Conservation (phyloP, 2,329 filamentous ascomycete species). For the Cladorrhinum sp. region DNA sequence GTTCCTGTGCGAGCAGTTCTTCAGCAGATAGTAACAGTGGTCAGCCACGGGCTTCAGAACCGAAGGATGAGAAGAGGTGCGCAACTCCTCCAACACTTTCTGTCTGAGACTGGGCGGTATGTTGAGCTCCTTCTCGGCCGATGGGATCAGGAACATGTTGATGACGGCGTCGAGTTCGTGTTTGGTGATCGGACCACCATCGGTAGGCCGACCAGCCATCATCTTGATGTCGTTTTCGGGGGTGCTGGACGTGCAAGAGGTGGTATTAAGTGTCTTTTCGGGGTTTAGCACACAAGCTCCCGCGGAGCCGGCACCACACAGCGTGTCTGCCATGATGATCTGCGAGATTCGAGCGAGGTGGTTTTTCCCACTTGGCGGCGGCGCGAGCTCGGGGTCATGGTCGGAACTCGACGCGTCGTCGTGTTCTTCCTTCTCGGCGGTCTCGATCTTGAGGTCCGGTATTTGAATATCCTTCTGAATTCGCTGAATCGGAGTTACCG, state of each 20-base stretch:
- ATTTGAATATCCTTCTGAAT: conserved; percentile 17
- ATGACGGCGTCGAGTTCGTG: conserved; percentile 40
- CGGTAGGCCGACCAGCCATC: conserved; percentile 14
- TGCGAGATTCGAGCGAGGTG: conserved; percentile 34
- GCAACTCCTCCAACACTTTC: conserved; percentile 37
- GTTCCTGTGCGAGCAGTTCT: conserved; percentile 48
- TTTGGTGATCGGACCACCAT: conserved; percentile 24
- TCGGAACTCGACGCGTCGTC: conserved; percentile 29
- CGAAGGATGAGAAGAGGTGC: conserved; percentile 36
- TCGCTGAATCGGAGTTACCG: conserved; percentile 24
- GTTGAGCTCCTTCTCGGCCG: conserved; percentile 46
- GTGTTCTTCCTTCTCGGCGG: conserved; percentile 15
- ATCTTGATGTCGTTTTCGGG: conserved; percentile 11
- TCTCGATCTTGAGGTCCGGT: not conserved
- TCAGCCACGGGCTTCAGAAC: conserved; percentile 44
- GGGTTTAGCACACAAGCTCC: not conserved
- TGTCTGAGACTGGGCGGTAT: conserved; percentile 43
- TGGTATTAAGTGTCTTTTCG: conserved; percentile 11
- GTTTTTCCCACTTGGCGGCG: conserved; percentile 26
- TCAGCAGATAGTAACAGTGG: conserved; percentile 45
- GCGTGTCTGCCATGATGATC: conserved; percentile 32
- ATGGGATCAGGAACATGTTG: conserved; percentile 40
- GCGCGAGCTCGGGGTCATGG: conserved; percentile 27
- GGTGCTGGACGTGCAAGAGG: conserved; percentile 19
- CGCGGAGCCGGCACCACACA: conserved; percentile 25